Conservation (phyloP, 805 yeast species). For the Zygosaccharomyces bailii region DNA sequence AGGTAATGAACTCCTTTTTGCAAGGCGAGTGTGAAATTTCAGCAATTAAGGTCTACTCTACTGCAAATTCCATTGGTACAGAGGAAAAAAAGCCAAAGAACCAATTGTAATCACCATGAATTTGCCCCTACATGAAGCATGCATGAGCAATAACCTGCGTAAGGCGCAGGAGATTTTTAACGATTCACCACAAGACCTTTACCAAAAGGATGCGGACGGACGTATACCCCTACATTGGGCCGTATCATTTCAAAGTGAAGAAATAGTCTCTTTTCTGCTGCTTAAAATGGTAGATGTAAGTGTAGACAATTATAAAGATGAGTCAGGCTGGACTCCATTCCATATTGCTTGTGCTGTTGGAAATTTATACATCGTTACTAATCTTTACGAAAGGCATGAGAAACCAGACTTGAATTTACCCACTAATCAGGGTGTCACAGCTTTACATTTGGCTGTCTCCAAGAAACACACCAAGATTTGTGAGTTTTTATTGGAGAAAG, state of each 20-base stretch:
- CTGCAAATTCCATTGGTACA: not conserved
- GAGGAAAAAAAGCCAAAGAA: not conserved
- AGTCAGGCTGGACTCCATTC: slow-evolving; percentile 82
- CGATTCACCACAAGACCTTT: slow-evolving; percentile 47
- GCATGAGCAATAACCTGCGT: slow-evolving; percentile 54
- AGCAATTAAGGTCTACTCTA: not conserved
- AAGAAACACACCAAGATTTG: slow-evolving; percentile 59
- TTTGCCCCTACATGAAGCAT: slow-evolving; percentile 55
- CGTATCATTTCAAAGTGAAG: slow-evolving; percentile 54
- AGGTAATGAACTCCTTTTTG: slow-evolving; percentile 2
- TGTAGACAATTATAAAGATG: slow-evolving; percentile 65
- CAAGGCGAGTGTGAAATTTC: slow-evolving; percentile 3
- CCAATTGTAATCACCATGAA: slow-evolving; percentile 8
- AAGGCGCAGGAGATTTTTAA: slow-evolving; percentile 50
- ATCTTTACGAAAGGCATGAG: slow-evolving; percentile 48
- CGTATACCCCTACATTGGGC: slow-evolving; percentile 92
- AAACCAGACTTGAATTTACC: slow-evolving; percentile 57
- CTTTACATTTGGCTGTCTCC: slow-evolving; percentile 72
- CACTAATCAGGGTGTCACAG: slow-evolving; percentile 69
- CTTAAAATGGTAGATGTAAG: slow-evolving; percentile 43
- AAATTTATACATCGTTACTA: slow-evolving; percentile 47
- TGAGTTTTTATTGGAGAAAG: slow-evolving; percentile 49
- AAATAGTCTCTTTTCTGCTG: slow-evolving; percentile 46
- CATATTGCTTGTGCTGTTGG: slow-evolving; percentile 84
- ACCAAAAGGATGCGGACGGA: slow-evolving; percentile 61